A percentile compares a stretch with the other conserved stretches of the same genome.
phyloP scores from a whole-genome alignment of 1,284 basidiomycete genomes.

The Cerrena zonata region DNA sequence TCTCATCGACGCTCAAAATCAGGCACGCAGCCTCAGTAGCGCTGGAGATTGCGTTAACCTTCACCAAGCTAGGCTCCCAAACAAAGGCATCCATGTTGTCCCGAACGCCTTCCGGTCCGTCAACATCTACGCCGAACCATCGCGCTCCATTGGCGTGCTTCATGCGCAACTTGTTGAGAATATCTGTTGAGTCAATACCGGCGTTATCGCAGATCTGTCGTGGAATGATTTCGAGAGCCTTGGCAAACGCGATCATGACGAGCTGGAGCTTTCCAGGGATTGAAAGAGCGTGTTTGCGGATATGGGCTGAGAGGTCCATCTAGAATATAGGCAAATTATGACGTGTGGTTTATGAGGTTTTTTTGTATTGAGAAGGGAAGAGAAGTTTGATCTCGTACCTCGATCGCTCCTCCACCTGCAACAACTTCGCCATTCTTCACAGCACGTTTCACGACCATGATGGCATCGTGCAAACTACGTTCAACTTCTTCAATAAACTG shows the following conservation, averaged over 20 bases:
- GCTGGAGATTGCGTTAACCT: slow-evolving; percentile 90
- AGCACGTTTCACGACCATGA: slow-evolving; percentile 98
- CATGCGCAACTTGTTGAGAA: slow-evolving; percentile 97
- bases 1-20: slow-evolving; percentile 92
- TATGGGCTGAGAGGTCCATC: slow-evolving; percentile 96
- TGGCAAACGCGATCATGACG: slow-evolving; percentile 93
- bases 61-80: slow-evolving; percentile 96
- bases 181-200: slow-evolving; percentile 94
- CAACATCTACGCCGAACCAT: slow-evolving; percentile 96
- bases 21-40: slow-evolving; percentile 95
- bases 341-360: neutral
- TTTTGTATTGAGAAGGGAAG: neutral
- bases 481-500: slow-evolving; percentile 99
- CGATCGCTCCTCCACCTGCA: slow-evolving; percentile 94
- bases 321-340: slow-evolving; percentile 30
- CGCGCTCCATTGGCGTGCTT: slow-evolving; percentile 82
- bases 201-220: slow-evolving; percentile 99
- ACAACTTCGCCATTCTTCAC: slow-evolving; percentile 95
- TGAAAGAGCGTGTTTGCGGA: slow-evolving; percentile 84
- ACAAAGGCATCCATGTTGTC: slow-evolving; percentile 97
- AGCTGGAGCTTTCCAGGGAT: slow-evolving; percentile 97
- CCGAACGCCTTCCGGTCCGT: slow-evolving; percentile 80
- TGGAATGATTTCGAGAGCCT: slow-evolving; percentile 94
- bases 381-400: slow-evolving; percentile 51
- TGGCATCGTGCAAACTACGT: slow-evolving; percentile 93